These are phyloP conservation scores for Termitomyces sp. DNA, from an alignment of 768 basidiomycete genomes.

Conservation along the genomic window DNA sequence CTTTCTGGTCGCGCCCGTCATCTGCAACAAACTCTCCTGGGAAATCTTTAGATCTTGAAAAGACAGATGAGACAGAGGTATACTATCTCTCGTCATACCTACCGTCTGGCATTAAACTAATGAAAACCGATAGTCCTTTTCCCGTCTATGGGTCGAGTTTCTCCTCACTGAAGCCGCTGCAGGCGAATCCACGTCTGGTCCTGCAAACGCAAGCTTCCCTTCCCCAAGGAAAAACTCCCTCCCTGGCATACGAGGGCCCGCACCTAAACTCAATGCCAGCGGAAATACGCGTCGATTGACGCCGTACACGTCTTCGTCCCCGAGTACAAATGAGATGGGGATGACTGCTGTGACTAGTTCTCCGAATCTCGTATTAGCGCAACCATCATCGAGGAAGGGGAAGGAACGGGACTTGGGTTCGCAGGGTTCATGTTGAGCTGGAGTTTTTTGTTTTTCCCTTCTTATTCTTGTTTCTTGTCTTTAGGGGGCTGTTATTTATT, in stretches of 20 bases:
- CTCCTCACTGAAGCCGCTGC: conserved; percentile 83
- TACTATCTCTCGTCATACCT: conserved; percentile 8
- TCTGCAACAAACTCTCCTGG: conserved; percentile 26
- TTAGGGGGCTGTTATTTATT: background rate
- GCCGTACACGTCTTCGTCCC: conserved; percentile 3
- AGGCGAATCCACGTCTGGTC: conserved; percentile 27
- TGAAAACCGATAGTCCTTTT: conserved; percentile 69
- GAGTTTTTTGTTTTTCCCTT: background rate
- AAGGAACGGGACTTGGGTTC: conserved; percentile 13
- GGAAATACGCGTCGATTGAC: conserved; percentile 6
- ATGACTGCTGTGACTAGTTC: conserved; percentile 9
- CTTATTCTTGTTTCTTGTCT: background rate
- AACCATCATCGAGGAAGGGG: conserved; percentile 12
- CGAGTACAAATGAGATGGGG: background rate
- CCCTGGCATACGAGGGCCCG: background rate
- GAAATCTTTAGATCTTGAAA: conserved; percentile 58
- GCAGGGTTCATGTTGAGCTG: background rate
- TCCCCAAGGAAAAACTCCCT: conserved; percentile 8
- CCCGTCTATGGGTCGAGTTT: conserved; percentile 96
- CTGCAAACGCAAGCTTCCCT: conserved; percentile 6
- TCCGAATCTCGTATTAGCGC: conserved; percentile 6
- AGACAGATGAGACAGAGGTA: conserved; percentile 83
- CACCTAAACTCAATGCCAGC: background rate
- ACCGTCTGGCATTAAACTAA: background rate
- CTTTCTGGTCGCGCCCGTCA: conserved; percentile 14